Evolutionary conservation across 2,329 filamentous ascomycete species (phyloP), one percentile per base, ranked within the genome.

Genomic region (Dothiorella sarmentorum): DNA sequence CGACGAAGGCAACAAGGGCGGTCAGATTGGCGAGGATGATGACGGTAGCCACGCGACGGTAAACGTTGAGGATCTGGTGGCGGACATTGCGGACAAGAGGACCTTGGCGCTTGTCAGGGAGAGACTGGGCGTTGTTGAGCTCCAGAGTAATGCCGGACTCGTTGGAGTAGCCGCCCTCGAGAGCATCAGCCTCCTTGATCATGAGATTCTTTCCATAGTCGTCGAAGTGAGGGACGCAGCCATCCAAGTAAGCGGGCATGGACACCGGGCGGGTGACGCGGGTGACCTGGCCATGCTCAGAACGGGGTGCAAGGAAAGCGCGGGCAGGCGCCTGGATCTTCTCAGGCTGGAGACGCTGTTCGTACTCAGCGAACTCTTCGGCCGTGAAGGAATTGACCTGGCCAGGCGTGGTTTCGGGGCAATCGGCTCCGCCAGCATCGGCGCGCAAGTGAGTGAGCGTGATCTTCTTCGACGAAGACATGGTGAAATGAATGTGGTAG

Each of bases 1-100:
- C 31, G 18, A 64, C 33, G 31, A 69, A 15, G 10, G 64, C 20
- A 40, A 66, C 11, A 13, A 69, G 53, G 13, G 66, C 64, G 18
- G 68, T 63, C 11, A 71, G 13, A 61, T 79, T 79, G 63, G 67
- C 64, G 31, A 76, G 22, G 61, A 77, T 71, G 40, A 76, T 66
- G 18, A 77, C 55, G 4, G 72, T 69, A 62, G 79, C 78, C 31
- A 80, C 69, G 26, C 75, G 71, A 26, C 73, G 70, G 63, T 77
- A 78, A 13, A 67, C 67, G 1, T 63, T 66, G 42, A 67, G 63
- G 56, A 66, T 11, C 35, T 33, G 43, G 43, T 60, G 58, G 17
- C 58, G 47, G 13, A 22, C 5, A 10, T 53, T 47, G 27, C 68
- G 63, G 26, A 68, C 2, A n/a, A 65, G 7, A 24, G 59, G 49